Evolutionary conservation across 1,284 basidiomycete genomes (phyloP), one percentile per base, ranked within the genome.

Genomic region (Tylopilus sp.): DNA sequence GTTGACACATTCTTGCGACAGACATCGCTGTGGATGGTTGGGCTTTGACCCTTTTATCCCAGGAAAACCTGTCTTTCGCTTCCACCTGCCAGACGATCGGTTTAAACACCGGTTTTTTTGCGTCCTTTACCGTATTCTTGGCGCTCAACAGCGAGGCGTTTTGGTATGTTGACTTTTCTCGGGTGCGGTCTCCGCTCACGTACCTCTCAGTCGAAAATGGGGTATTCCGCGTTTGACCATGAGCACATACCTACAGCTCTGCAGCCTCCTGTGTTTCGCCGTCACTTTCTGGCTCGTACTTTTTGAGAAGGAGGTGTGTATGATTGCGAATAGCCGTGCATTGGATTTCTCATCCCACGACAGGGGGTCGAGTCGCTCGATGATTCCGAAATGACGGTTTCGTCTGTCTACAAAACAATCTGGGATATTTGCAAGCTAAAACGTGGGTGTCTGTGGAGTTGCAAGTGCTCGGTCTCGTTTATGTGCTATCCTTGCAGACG

Each of bases 21-120:
- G 96, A 99, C 68, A 98, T 98, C 55, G 96, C 96, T 41, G 96
- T 99, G 16, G 96, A 99, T 63, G 96, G 90, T 35, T 99, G 97
- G 97, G 97, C 97, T 8, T 78, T 99, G 46, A 98, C 94, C 2
- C 82, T 99, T 38, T 82, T 99, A 46, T 98, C 96, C 2, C 85
- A 93, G 54, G 94, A 96, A 55, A 97, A 95, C 64, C 73, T 99
- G 35, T 92, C 93, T 18, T 99, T 97, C 64, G 97, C 97, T 6
- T 96, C 92, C 23, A 99, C 96, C 4, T 97, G 96, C 43, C 97
- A 99, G 69, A 99, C 97, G 0, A 92, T 99, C 49, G 97, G 97
- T 16, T 77, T 99, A 36, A 98, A 97, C 61, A 91, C 92, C 4
- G 97, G 97, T 25, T 98, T 90, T 68, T 97, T 99, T 60, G 80